A percentile compares a stretch with the other conserved stretches of the same genome.
Conservation (phyloP, 768 basidiomycete genomes). For the Obba rivulosa region DNA sequence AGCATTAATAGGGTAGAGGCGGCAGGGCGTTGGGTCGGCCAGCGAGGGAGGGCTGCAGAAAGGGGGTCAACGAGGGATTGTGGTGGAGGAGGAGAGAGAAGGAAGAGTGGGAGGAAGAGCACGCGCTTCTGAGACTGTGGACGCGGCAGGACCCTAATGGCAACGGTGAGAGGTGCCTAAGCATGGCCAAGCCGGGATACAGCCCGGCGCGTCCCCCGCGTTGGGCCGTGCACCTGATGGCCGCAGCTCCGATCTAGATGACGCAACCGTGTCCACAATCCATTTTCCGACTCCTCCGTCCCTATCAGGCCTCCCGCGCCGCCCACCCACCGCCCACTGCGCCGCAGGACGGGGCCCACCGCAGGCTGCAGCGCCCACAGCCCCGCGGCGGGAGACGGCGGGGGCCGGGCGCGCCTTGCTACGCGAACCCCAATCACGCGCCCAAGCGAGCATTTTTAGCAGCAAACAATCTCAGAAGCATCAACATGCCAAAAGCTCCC, state of each 20-base stretch:
- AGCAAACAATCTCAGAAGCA: neutral
- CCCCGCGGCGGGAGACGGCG: no score
- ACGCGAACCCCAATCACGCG: neutral
- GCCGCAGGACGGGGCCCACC: no score
- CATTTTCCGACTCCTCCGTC: neutral
- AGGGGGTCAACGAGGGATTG: constrained; percentile 9
- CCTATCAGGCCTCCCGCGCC: constrained; percentile 3
- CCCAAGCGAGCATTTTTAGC: no score
- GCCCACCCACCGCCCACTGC: constrained; percentile 1
- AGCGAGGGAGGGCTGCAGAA: constrained; percentile 19
- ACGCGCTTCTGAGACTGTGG: constrained; percentile 15
- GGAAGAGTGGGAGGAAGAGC: constrained; percentile 20
- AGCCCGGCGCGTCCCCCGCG: neutral
- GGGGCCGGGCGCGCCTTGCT: neutral
- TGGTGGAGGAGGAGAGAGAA: constrained; percentile 19
- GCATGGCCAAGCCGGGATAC: neutral
- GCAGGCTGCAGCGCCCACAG: no score
- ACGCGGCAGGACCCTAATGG: constrained; percentile 17
- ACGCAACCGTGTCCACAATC: constrained; percentile 16
- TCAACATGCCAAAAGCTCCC: constrained; percentile 10
- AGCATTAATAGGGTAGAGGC: constrained; percentile 23
- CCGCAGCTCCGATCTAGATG: constrained; percentile 27
- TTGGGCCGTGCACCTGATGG: constrained; percentile 15
- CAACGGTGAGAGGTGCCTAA: constrained; percentile 25
- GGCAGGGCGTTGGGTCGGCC: constrained; percentile 21